Percentiles rank a stretch among this genome's conserved stretches.
Conservation (phyloP, 768 basidiomycete genomes). For the Serpula lacrymans region DNA sequence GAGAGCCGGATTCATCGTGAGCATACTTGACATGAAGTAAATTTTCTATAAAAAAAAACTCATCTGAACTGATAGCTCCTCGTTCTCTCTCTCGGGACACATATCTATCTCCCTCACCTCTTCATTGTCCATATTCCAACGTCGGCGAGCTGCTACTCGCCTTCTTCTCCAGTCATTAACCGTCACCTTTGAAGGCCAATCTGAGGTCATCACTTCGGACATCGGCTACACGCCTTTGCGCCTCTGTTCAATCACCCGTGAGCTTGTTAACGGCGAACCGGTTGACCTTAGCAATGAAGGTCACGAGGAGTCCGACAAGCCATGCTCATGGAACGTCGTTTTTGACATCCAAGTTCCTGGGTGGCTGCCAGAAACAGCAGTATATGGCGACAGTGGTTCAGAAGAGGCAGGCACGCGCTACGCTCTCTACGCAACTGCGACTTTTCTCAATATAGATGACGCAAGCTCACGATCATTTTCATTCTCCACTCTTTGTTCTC, state of each 20-base stretch:
- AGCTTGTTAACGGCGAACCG: constrained; percentile 52
- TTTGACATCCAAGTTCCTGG: constrained; percentile 87
- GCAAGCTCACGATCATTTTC: constrained; percentile 37
- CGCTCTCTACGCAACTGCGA: constrained; percentile 63
- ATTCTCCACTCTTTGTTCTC: constrained; percentile 52
- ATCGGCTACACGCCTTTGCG: constrained; percentile 69
- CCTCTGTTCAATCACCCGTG: constrained; percentile 61
- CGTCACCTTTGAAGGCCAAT: constrained; percentile 83
- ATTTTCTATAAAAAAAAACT: constrained; percentile 2
- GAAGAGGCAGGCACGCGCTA: constrained; percentile 61
- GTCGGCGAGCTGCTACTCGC: constrained; percentile 41
- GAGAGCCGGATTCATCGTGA: constrained; percentile 62
- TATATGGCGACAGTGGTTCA: constrained; percentile 35
- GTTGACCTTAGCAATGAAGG: constrained; percentile 65
- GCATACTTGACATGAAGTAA: constrained; percentile 20
- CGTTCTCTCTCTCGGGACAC: constrained; percentile 86
- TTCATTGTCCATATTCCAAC: constrained; percentile 53
- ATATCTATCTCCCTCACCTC: constrained; percentile 63
- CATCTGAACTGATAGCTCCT: constrained; percentile 48
- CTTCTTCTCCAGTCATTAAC: constrained; percentile 65
- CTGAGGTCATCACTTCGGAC: constrained; percentile 62
- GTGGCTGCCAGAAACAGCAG: constrained; percentile 73
- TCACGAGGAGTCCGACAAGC: constrained; percentile 50
- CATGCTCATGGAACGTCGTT: constrained; percentile 67
- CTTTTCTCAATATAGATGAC: constrained; percentile 48